Evolutionary conservation across 2,329 filamentous ascomycete species (phyloP).

Genomic region (Aureobasidium musti): DNA sequence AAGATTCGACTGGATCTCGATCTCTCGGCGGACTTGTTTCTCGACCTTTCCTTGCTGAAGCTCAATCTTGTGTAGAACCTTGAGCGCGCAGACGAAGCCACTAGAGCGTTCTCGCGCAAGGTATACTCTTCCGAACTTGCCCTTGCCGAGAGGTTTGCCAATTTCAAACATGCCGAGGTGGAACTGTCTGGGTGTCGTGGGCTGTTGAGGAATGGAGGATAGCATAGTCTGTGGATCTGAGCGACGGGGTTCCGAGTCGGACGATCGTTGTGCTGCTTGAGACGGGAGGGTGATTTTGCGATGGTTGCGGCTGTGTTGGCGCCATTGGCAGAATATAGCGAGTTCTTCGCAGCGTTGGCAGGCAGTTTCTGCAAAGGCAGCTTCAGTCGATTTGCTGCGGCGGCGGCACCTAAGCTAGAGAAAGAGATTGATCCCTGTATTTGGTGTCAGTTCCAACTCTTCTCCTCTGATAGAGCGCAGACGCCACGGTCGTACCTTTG

Average conservation of each 20-base stretch:
- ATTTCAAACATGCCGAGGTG: conserved; percentile 93
- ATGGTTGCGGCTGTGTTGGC: conserved; percentile 49
- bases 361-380: conserved; percentile 78
- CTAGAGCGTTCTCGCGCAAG: conserved; percentile 74
- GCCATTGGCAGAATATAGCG: conserved; percentile 32
- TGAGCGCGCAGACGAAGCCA: conserved; percentile 79
- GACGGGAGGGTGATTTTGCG: conserved; percentile 66
- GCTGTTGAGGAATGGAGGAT: conserved; percentile 33
- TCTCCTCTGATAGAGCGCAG: background rate
- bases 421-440: conserved; percentile 50
- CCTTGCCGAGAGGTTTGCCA: conserved; percentile 77
- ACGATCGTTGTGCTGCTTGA: conserved; percentile 59
- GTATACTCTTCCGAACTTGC: conserved; percentile 82
- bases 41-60: conserved; percentile 76
- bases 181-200: conserved; percentile 56
- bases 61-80: conserved; percentile 80
- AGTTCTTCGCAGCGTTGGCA: conserved; percentile 62
- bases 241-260: conserved; percentile 41
- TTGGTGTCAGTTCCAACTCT: conserved; percentile 28
- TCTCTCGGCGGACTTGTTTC: conserved; percentile 54
- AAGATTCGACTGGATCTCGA: conserved; percentile 34
- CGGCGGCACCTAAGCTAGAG: conserved; percentile 49
- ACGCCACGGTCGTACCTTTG: conserved; percentile 63
- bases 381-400: conserved; percentile 66
- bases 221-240: conserved; percentile 29